Evolutionary conservation across 2,329 filamentous ascomycete species (phyloP).

Genomic region (Cercospora brassicicola): DNA sequence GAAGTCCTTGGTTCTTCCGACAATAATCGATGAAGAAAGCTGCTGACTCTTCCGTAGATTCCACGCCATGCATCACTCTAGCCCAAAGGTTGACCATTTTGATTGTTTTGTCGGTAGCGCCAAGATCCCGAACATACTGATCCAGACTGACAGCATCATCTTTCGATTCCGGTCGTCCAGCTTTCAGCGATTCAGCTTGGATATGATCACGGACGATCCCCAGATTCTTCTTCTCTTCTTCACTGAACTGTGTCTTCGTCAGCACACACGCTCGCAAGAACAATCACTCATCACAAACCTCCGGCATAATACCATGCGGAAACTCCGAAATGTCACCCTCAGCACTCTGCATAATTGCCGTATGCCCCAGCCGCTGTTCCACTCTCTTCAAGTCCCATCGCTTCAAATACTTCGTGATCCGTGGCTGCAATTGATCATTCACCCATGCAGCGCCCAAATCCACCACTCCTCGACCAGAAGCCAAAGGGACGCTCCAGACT

Average conservation of each 20-base stretch:
- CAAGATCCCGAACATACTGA: slow-evolving; percentile 38
- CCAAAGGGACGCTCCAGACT: slow-evolving; percentile 12
- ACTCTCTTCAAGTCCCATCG: not conserved
- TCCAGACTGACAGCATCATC: slow-evolving; percentile 43
- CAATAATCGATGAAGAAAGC: slow-evolving; percentile 58
- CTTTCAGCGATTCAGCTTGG: slow-evolving; percentile 41
- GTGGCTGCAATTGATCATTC: slow-evolving; percentile 54
- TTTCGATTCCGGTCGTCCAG: slow-evolving; percentile 31
- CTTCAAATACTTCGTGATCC: slow-evolving; percentile 24
- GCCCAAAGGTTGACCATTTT: slow-evolving; percentile 49
- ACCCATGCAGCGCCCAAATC: slow-evolving; percentile 61
- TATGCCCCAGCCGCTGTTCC: slow-evolving; percentile 7
- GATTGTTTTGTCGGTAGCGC: slow-evolving; percentile 37
- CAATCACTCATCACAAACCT: not conserved
- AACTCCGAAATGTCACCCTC: slow-evolving; percentile 23
- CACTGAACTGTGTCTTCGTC: not conserved
- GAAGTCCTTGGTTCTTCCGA: no score
- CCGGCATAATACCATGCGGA: slow-evolving; percentile 25
- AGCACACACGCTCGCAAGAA: not conserved
- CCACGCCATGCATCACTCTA: slow-evolving; percentile 52
- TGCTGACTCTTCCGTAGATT: slow-evolving; percentile 52
- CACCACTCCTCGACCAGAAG: slow-evolving; percentile 36
- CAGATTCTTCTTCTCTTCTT: slow-evolving; percentile 31
- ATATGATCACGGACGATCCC: slow-evolving; percentile 38
- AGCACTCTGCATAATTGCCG: not conserved